Evolutionary conservation across 106 monocot species (phyloP), one percentile per base, ranked within the genome.

Genomic region (Acorus gramineus): DNA sequence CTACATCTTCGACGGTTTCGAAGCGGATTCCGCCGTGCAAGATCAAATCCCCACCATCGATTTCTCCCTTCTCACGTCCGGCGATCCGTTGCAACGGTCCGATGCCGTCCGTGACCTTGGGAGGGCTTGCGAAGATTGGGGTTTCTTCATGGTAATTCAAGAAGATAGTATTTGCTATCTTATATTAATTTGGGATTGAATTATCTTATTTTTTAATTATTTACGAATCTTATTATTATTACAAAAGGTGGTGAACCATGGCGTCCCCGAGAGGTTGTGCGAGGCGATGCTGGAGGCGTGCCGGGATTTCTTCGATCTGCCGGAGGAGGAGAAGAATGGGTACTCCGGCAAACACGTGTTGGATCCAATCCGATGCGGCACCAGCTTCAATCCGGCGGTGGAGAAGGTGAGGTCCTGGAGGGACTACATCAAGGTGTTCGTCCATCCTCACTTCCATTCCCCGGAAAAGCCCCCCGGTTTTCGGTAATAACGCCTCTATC

Each of bases 61-160:
- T 72, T 57, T 83, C 69, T 71, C 65, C n/a, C 59, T 69, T 9
- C 83, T 93, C 3, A 47, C 57, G 2, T n/a, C 47, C 13, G 81
- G 76, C 56, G 47, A 63, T 0, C 63, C 73, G 0, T 69, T 72
- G 42, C 47, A 83, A 61, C 76, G 80, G 43, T 65, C 66, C 3
- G 42, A 55, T 10, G 65, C 53, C 5, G 60, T 89, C 50, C 73
- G n/a, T 8, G 63, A 71, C 3, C 80, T 93, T 7, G 64, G 66
- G 62, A 49, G 6, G 54, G 93, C 85, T 0, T 83, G 80, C 62
- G 52, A 75, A 14, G 85, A 88, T 2, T 93, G 93, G 93, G 89
- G 93, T 60, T 93, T 83, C 83, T 85, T 93, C 65, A 67, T 65
- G 77, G 92, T 91, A 76, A 4, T 50, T 52, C 9, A 2, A 10